Evolutionary conservation across 2,329 filamentous ascomycete genomes (phyloP).

Genomic region (Cercospora brassicicola): DNA sequence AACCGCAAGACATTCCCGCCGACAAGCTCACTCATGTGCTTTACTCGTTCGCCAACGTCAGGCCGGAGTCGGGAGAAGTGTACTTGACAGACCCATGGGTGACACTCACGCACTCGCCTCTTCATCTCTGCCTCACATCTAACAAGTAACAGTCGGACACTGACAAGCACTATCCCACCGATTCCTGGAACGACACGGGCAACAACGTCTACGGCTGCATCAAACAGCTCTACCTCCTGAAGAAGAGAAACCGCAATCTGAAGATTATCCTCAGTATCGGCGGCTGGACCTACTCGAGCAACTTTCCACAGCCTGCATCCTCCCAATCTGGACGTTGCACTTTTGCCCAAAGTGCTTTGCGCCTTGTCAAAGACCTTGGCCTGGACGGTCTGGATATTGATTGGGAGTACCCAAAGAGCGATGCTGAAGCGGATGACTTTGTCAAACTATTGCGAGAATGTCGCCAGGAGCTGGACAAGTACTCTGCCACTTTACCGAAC

Average conservation of each 20-base stretch:
- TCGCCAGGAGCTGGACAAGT: constrained; percentile 43
- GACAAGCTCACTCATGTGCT: constrained; percentile 84
- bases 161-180: constrained; percentile 67
- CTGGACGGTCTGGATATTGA: constrained; percentile 58
- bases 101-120: not conserved
- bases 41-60: constrained; percentile 87
- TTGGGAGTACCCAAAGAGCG: constrained; percentile 51
- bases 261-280: constrained; percentile 82
- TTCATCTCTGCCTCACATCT: not conserved
- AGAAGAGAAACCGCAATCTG: constrained; percentile 72
- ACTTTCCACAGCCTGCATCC: constrained; percentile 70
- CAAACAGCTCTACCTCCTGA: constrained; percentile 74
- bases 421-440: constrained; percentile 44
- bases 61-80: constrained; percentile 76
- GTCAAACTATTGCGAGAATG: constrained; percentile 44
- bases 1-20: constrained; percentile 78
- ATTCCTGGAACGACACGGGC: constrained; percentile 65
- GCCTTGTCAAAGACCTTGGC: constrained; percentile 75
- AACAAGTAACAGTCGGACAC: constrained; percentile 53
- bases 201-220: constrained; percentile 74
- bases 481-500: constrained; percentile 39
- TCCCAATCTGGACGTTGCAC: constrained; percentile 60
- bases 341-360: constrained; percentile 72
- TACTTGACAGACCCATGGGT: constrained; percentile 65
- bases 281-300: constrained; percentile 75